Evolutionary conservation across 1,139 yeast species (phyloP).

Genomic region (Zygotorulaspora mrakii): DNA sequence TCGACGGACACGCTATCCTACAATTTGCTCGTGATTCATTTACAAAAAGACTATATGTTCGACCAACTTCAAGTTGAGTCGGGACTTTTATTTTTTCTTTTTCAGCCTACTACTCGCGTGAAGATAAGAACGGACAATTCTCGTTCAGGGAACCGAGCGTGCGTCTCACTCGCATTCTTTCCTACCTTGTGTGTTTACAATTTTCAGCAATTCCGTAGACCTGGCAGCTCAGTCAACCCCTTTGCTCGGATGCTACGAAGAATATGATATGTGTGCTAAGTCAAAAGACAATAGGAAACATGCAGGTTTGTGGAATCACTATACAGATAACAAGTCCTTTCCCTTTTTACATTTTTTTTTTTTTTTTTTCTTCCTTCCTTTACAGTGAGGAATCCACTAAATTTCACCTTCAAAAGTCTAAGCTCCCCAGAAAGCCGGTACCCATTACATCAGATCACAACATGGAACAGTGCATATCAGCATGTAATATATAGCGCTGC

Average conservation of each 20-base stretch:
- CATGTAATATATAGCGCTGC: neutral
- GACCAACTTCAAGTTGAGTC: too few relatives aligned
- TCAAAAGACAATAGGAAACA: neutral
- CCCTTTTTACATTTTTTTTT: neutral
- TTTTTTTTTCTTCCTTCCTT: neutral
- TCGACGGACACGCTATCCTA: too few relatives aligned
- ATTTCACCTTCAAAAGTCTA: constrained; percentile 1
- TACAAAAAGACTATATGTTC: too few relatives aligned
- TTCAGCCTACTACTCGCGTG: neutral
- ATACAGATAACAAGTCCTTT: constrained; percentile 1
- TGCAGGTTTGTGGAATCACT: neutral
- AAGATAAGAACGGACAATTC: too few relatives aligned
- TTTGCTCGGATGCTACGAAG: neutral
- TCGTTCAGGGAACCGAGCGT: too few relatives aligned
- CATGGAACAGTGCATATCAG: constrained; percentile 2
- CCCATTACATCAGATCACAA: too few relatives aligned
- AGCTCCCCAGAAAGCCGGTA: neutral
- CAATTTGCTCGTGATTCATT: too few relatives aligned
- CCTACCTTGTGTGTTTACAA: neutral
- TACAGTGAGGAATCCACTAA: constrained; percentile 4
- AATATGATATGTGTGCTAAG: neutral
- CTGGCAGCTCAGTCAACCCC: neutral
- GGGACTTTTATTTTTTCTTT: too few relatives aligned
- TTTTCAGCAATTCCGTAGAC: neutral
- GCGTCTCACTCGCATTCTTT: constrained; percentile 1